A percentile compares a stretch with the other conserved stretches of the same genome.
Conservation (phyloP, 2,329 filamentous ascomycete species). For the Calonectria hawksworthii region DNA sequence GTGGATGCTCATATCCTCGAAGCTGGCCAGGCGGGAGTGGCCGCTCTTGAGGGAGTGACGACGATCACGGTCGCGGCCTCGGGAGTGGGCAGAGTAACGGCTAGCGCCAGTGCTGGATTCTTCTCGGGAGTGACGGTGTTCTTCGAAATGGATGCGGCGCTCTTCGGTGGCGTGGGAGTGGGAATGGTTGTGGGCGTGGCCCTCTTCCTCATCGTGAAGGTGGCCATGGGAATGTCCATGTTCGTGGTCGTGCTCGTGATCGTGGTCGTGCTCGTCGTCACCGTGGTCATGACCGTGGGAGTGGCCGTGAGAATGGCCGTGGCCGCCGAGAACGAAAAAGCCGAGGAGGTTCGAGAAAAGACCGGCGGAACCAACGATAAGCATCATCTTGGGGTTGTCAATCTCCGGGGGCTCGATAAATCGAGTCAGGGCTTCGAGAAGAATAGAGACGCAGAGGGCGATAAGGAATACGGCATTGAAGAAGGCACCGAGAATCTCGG, state of each 20-base stretch:
- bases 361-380: conserved; percentile 89
- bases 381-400: conserved; percentile 85
- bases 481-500: conserved; percentile 94
- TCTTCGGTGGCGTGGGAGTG: conserved; percentile 65
- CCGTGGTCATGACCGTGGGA: conserved; percentile 65
- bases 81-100: conserved; percentile 50
- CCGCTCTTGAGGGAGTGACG: conserved; percentile 64
- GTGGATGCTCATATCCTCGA: conserved; percentile 85
- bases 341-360: conserved; percentile 91
- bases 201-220: conserved; percentile 61
- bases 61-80: conserved; percentile 59
- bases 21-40: conserved; percentile 72
- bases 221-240: conserved; percentile 60
- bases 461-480: conserved; percentile 99
- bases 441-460: conserved; percentile 94
- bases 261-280: conserved; percentile 57
- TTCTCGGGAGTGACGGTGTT: conserved; percentile 44
- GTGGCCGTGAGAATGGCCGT: conserved; percentile 84
- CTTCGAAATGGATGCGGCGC: conserved; percentile 58
- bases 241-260: conserved; percentile 53
- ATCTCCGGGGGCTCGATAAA: conserved; percentile 94
- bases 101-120: conserved; percentile 46
- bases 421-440: conserved; percentile 93
- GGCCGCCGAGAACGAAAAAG: conserved; percentile 92
- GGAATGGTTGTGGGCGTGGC: conserved; percentile 60